phyloP scores from a whole-genome alignment of 2,329 filamentous ascomycete genomes.

The Ascochyta clinopodiicola region DNA sequence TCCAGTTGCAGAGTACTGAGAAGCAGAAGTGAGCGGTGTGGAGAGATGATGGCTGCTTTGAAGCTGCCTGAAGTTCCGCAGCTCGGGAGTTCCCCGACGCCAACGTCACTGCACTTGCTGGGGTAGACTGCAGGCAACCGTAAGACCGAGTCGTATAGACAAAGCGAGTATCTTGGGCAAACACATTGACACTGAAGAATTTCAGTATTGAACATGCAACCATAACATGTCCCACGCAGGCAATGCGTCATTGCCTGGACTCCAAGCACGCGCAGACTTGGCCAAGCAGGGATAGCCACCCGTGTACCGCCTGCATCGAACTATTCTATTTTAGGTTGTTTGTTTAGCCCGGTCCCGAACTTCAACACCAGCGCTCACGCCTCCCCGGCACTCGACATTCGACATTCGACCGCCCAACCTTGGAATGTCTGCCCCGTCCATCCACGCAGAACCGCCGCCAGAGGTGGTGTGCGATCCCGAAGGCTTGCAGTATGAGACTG shows the following conservation, averaged over 20 bases:
- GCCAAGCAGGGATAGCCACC: constrained; percentile 8
- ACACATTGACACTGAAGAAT: not conserved
- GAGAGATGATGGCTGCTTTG: constrained; percentile 17
- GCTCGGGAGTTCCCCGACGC: constrained; percentile 27
- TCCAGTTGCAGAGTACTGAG: not conserved
- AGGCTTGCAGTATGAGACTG: constrained; percentile 75
- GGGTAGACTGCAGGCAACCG: not conserved
- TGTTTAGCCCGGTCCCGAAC: constrained; percentile 22
- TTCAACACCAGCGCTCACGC: constrained; percentile 34
- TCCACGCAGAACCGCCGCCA: constrained; percentile 60
- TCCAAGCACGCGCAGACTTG: constrained; percentile 2
- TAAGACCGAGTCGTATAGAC: not conserved
- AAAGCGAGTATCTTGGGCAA: not conserved
- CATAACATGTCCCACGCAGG: not conserved
- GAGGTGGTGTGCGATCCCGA: constrained; percentile 70
- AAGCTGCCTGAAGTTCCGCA: constrained; percentile 30
- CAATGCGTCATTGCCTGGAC: not conserved
- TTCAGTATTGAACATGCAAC: not conserved
- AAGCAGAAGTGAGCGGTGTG: not conserved
- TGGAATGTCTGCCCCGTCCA: constrained; percentile 51
- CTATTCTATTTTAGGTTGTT: constrained; percentile 15
- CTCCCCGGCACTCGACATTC: constrained; percentile 26
- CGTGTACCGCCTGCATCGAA: not conserved
- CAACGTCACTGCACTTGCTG: constrained; percentile 24
- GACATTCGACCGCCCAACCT: constrained; percentile 30